Evolutionary conservation across 148 eudicot species (phyloP), one percentile per base, ranked within the genome.

Genomic region (Camellia lanceoleosa): DNA sequence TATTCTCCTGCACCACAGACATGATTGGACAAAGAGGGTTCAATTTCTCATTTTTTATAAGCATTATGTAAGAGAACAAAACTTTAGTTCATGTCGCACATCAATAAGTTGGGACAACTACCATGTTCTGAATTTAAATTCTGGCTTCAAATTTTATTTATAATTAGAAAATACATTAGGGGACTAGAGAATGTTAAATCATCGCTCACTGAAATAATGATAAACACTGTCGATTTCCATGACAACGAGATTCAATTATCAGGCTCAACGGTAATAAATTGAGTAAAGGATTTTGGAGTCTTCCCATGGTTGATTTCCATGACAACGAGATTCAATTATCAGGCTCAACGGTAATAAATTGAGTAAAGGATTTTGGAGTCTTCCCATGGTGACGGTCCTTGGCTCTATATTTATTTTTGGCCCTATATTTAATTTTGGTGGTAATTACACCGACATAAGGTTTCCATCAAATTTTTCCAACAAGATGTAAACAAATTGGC

Each of bases 1-100:
- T 84, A 96, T 91, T 86, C 99, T 94, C 92, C 99, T 96, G 87
- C 85, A 86, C 46, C 51, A 8, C 18, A 8, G 52, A 80, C 16
- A 63, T 65, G 77, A 73, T 3, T 2, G 12, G 71, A 63, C 18
- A 19, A n/a, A 5, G 43, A 16, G 38, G 43, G 42, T 4, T 49
- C 47, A 73, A 51, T 46, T 62, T 20, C 14, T 23, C 38, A 0
- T 47, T 12, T 47, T 76, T 2, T 4, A 5, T 10, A 30, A 30
- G 16, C 61, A 44, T 43, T 6, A 19, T 11, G 7, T 15, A 16
- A 75, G 5, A 75, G 6, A 44, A 60, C 54, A 12, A n/a, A 44
- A 44, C 13, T 12, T 63, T 2, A 76, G 9, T 5, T 11, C 30
- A 15, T 56, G 30, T 38, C 3, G 5, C 9, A 14, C 55, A 70